Percentiles rank a stretch among this genome's conserved stretches.
Conservation (phyloP, 2,329 filamentous ascomycete species). For the Zasmidium cellare region DNA sequence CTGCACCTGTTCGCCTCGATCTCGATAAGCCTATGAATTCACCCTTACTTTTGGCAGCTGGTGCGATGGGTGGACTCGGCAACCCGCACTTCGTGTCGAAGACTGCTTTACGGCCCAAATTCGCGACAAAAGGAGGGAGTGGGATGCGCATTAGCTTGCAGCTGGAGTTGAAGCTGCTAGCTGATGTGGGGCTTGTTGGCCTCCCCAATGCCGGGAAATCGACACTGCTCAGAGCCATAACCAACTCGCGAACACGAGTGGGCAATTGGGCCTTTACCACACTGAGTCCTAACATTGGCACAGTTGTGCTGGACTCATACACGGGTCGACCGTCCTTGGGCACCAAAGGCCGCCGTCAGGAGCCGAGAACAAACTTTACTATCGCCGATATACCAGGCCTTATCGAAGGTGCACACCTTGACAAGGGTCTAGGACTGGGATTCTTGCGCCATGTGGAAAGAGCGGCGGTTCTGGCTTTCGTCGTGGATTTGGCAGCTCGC, state of each 20-base stretch:
- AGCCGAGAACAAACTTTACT: slow-evolving; percentile 76
- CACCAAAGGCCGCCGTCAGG: slow-evolving; percentile 47
- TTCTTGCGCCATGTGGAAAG: slow-evolving; percentile 95
- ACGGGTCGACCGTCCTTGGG: slow-evolving; percentile 67
- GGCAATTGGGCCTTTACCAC: slow-evolving; percentile 98
- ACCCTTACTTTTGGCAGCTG: slow-evolving; percentile 82
- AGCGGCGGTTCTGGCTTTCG: slow-evolving; percentile 88
- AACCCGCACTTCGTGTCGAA: slow-evolving; percentile 90
- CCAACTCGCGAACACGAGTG: slow-evolving; percentile 82
- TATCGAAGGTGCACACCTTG: slow-evolving; percentile 87
- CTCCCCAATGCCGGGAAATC: slow-evolving; percentile 96
- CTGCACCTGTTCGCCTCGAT: slow-evolving; percentile 64
- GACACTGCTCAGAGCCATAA: slow-evolving; percentile 83
- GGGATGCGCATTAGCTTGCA: slow-evolving; percentile 78
- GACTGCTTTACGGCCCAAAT: slow-evolving; percentile 73
- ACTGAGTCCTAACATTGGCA: slow-evolving; percentile 90
- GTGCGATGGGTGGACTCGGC: slow-evolving; percentile 84
- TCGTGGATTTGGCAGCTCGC: slow-evolving; percentile 78
- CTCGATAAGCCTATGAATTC: slow-evolving; percentile 70
- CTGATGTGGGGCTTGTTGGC: slow-evolving; percentile 91
- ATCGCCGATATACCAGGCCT: slow-evolving; percentile 95
- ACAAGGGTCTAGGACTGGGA: slow-evolving; percentile 84
- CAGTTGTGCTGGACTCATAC: slow-evolving; percentile 87
- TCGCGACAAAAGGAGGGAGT: slow-evolving; percentile 81
- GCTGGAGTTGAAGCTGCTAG: slow-evolving; percentile 90